Evolutionary conservation across 2,329 filamentous ascomycete species (phyloP).

Genomic region (Hypoxylon rubiginosum): DNA sequence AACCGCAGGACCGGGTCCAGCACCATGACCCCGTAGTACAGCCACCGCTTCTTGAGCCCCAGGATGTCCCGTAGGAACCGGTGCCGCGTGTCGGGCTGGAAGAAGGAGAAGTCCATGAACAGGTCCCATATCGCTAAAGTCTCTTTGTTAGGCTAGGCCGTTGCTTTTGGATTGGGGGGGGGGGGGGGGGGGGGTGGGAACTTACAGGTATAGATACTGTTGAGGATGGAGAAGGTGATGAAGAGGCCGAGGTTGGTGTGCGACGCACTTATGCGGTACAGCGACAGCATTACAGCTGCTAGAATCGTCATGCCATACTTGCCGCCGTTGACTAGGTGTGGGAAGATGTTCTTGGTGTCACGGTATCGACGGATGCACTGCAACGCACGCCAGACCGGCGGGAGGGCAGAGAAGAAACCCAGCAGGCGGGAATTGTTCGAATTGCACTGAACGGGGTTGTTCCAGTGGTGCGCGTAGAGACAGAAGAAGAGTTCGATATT

Average conservation of each 20-base stretch:
- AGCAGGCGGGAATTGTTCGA: conserved; percentile 85
- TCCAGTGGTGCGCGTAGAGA: conserved; percentile 85
- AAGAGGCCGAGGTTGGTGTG: conserved; percentile 75
- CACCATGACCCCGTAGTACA: conserved; percentile 88
- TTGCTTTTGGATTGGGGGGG: not conserved
- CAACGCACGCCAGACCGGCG: conserved; percentile 89
- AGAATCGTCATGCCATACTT: conserved; percentile 91
- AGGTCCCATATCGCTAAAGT: conserved; percentile 87
- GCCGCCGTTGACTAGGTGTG: conserved; percentile 90
- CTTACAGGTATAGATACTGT: conserved; percentile 84
- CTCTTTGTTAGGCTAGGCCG: conserved; percentile 23
- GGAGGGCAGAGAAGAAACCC: conserved; percentile 86
- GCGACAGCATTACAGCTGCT: conserved; percentile 80
- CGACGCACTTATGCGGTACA: conserved; percentile 81
- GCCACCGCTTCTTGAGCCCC: conserved; percentile 82
- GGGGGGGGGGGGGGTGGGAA: too few relatives aligned
- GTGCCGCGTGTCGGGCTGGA: conserved; percentile 79
- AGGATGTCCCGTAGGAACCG: conserved; percentile 81
- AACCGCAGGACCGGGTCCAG: conserved; percentile 89
- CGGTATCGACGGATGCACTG: conserved; percentile 92
- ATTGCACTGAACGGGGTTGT: conserved; percentile 81
- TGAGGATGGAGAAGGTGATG: conserved; percentile 83
- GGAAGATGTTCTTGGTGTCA: conserved; percentile 89
- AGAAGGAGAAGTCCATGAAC: conserved; percentile 95
- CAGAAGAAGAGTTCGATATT: conserved; percentile 97